Conservation (phyloP, 176 grass and related monocot species). For the Avena eriantha region DNA sequence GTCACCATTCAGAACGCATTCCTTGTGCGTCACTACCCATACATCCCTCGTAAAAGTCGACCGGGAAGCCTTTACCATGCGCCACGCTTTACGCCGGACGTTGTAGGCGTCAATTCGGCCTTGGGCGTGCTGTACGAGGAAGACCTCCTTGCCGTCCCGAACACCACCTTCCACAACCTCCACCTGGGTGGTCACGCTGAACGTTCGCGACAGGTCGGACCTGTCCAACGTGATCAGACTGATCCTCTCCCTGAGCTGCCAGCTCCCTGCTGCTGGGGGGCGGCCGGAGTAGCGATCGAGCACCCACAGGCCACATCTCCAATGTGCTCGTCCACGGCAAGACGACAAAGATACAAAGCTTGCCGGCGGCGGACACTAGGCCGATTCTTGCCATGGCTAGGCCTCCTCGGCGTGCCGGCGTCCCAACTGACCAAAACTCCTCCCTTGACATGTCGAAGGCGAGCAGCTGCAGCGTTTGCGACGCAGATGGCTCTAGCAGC, state of each 20-base stretch:
- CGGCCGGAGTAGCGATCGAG: background rate
- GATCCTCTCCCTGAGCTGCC: background rate
- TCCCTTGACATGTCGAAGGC: constrained; percentile 6
- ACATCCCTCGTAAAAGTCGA: too few relatives aligned
- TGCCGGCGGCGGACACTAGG: background rate
- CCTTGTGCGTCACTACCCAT: background rate
- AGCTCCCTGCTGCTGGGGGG: background rate
- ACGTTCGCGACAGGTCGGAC: background rate
- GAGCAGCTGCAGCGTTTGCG: background rate
- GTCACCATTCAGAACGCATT: background rate
- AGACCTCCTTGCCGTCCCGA: background rate
- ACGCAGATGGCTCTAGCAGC: background rate
- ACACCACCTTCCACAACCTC: background rate
- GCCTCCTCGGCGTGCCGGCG: background rate
- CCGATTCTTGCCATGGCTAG: background rate
- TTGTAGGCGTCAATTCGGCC: constrained; percentile 7
- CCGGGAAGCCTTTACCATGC: background rate
- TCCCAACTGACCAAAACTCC: background rate
- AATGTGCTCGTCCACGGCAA: background rate
- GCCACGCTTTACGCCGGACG: background rate
- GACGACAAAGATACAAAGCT: constrained; percentile 15
- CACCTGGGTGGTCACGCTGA: background rate
- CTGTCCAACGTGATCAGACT: background rate
- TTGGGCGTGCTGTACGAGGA: background rate
- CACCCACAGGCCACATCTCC: constrained; percentile 30